phyloP scores from a whole-genome alignment of 1,284 basidiomycete genomes.

The Macrocystidia cucumis region DNA sequence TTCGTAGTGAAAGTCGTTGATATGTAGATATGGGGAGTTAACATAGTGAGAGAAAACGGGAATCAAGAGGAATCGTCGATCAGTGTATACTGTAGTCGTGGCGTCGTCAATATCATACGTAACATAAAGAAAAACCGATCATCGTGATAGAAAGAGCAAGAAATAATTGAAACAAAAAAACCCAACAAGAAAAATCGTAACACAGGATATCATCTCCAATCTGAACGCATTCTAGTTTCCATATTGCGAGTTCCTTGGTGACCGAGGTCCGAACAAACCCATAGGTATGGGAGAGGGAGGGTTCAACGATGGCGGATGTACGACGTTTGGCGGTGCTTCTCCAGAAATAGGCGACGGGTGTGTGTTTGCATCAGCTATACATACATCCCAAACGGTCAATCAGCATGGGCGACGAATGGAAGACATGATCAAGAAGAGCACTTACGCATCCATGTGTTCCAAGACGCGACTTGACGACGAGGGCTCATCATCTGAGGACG shows the following conservation, averaged over 20 bases:
- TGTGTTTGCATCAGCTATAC: neutral
- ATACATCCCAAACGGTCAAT: conserved; percentile 5
- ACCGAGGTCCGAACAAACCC: conserved; percentile 56
- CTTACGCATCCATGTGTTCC: conserved; percentile 70
- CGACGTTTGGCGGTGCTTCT: conserved; percentile 40
- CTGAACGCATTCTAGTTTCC: no score
- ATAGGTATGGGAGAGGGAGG: conserved; percentile 44
- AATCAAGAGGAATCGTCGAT: no score
- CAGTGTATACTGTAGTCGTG: no score
- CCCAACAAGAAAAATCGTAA: conserved; percentile 4
- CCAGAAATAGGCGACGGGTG: conserved; percentile 14
- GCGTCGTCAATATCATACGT: no score
- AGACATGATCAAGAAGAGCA: conserved; percentile 10
- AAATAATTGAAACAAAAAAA: neutral
- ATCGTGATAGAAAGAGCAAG: no score
- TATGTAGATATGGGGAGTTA: no score
- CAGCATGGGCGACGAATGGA: conserved; percentile 2
- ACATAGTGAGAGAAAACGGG: no score
- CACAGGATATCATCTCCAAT: no score
- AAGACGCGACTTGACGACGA: conserved; percentile 33
- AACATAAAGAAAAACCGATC: no score
- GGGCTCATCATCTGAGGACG: no score
- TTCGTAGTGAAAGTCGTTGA: no score
- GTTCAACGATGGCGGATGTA: conserved; percentile 41
- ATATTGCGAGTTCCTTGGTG: conserved; percentile 37